A percentile compares a stretch with the other conserved stretches of the same genome.
phyloP scores from a whole-genome alignment of 305 asterid genomes.

The Andrographis paniculata region DNA sequence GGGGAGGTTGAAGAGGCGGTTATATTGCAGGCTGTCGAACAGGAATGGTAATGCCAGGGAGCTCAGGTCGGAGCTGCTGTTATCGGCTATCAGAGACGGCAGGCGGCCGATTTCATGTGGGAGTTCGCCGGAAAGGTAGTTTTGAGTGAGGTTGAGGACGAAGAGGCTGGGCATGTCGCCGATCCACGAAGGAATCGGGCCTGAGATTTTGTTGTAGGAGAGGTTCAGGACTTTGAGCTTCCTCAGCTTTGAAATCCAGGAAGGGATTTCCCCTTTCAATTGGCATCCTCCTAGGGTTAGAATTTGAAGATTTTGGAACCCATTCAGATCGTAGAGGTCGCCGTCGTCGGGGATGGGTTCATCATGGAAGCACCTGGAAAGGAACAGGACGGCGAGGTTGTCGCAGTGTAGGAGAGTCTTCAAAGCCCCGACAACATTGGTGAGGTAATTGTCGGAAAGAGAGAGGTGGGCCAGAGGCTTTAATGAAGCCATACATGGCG shows the following conservation, averaged over 20 bases:
- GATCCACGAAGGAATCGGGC: constrained; percentile 48
- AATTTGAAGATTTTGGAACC: constrained; percentile 46
- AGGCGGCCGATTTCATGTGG: constrained; percentile 32
- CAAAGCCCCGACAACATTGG: constrained; percentile 39
- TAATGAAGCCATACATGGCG: constrained; percentile 39
- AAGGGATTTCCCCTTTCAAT: constrained; percentile 43
- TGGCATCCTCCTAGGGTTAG: constrained; percentile 52
- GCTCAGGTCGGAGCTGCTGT: constrained; percentile 32
- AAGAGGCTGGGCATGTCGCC: constrained; percentile 43
- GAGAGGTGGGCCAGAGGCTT: constrained; percentile 41
- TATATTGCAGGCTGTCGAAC: constrained; percentile 32
- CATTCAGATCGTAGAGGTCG: constrained; percentile 22
- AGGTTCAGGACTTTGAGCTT: constrained; percentile 46
- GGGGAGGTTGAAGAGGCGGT: constrained; percentile 41
- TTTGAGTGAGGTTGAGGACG: constrained; percentile 44
- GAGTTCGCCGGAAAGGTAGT: constrained; percentile 36
- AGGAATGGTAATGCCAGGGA: constrained; percentile 43
- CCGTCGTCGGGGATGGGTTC: constrained; percentile 38
- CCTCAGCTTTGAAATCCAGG: constrained; percentile 37
- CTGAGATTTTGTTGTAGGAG: constrained; percentile 39
- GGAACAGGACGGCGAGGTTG: constrained; percentile 37
- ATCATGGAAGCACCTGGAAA: constrained; percentile 46
- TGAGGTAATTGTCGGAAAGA: constrained; percentile 40
- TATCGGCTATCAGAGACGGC: constrained; percentile 26
- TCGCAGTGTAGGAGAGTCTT: constrained; percentile 34